Evolutionary conservation across 371 early-diverging fungal species (phyloP).

Genomic region (Modicella reniformis): DNA sequence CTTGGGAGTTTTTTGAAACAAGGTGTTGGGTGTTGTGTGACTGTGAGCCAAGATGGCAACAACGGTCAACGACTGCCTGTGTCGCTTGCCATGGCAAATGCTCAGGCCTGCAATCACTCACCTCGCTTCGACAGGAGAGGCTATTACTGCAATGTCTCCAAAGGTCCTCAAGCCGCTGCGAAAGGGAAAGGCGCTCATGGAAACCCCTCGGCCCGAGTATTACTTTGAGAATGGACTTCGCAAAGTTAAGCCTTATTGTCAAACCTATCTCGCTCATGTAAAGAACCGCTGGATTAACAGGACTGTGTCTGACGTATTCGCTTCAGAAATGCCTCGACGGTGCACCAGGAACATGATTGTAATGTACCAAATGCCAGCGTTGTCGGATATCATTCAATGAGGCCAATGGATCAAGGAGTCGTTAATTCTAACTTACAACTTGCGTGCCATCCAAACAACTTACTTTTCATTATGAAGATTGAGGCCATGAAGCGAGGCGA

Average conservation of each 20-base stretch:
- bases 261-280: constrained; percentile 44
- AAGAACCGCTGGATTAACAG: constrained; percentile 47
- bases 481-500: constrained; percentile 52
- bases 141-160: constrained; percentile 13
- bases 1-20: neutral
- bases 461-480: constrained; percentile 10
- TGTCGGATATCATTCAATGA: neutral
- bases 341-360: constrained; percentile 49
- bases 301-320: constrained; percentile 48
- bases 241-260: constrained; percentile 41
- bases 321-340: constrained; percentile 51
- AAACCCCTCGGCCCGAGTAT: constrained; percentile 33
- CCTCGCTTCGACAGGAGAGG: neutral
- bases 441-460: no score
- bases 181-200: constrained; percentile 12
- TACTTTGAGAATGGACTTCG: constrained; percentile 44
- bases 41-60: no score
- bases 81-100: neutral
- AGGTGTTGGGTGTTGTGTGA: neutral
- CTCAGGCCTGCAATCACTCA: constrained; percentile 11
- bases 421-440: neutral
- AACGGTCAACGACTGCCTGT: no score
- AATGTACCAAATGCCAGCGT: constrained; percentile 1
- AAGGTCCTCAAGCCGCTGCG: constrained; percentile 25
- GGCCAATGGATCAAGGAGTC: neutral